phyloP scores from a whole-genome alignment of 148 eudicot genomes.

The Heliamphora exappendiculata region DNA sequence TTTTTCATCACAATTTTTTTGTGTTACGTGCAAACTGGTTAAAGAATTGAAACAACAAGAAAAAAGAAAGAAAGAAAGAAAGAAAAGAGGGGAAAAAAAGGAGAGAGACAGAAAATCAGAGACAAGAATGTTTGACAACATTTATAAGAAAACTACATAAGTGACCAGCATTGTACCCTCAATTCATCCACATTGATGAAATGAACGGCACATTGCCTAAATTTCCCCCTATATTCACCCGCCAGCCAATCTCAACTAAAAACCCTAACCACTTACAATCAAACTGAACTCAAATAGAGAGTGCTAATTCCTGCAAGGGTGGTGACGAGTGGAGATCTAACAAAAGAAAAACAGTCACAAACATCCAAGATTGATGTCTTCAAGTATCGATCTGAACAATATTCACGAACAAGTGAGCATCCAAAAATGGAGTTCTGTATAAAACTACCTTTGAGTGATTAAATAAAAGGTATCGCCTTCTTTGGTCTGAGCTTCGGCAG shows the following conservation, averaged over 20 bases:
- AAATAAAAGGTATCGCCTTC: conserved; percentile 78
- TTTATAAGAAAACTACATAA: not conserved
- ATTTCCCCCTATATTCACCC: not conserved
- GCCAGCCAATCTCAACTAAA: not conserved
- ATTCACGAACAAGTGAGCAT: not conserved
- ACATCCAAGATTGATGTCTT: not conserved
- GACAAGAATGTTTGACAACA: not conserved
- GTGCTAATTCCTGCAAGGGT: too few relatives aligned
- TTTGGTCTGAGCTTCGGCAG: conserved; percentile 66
- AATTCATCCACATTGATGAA: conserved; percentile 2
- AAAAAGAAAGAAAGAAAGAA: too few relatives aligned
- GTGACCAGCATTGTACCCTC: not conserved
- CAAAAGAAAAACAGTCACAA: not conserved
- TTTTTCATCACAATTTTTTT: not conserved
- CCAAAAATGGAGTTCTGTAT: not conserved
- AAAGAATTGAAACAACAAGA: not conserved
- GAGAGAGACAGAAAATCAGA: too few relatives aligned
- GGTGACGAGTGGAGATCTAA: not conserved
- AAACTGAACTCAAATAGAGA: not conserved
- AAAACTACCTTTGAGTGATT: conserved; percentile 56
- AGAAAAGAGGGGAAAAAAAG: not conserved
- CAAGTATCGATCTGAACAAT: not conserved
- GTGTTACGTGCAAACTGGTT: not conserved
- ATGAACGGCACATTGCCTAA: not conserved
- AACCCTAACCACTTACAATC: not conserved